Base-by-base conservation (phyloP, 345 rosid genomes). In the Citrus trifoliata region DNA sequence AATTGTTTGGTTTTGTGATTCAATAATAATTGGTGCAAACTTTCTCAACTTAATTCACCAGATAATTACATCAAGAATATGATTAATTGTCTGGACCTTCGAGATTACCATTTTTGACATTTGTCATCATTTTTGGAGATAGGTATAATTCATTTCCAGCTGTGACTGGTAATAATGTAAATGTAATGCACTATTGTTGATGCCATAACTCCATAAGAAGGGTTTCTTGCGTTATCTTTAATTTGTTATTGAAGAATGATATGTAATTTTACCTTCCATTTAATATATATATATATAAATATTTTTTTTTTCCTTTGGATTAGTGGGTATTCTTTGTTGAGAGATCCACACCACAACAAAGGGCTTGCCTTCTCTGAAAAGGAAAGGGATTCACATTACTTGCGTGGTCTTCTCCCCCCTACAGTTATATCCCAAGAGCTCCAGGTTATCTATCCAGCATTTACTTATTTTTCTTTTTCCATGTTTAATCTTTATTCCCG, bases 321-420 rank as follows among this genome's bases (percentile, higher is more conserved):
- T 70, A 95, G 99, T 78, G 99, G 98, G 4, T 95, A 93, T 86
- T 82, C 94, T n/a, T 84, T 95, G 91, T 84, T 95, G 86, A 90
- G 99, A 74, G 96, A 93, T 86, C 99, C 99, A 33, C 98, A 92
- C 81, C 96, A 93, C 86, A 93, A 95, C 85, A 95, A 95, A 79
- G 99, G 99, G 40, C 96, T 95, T 82, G 99, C 97, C 74, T 95
- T 95, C 85, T 84, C 76, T 67, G 88, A 87, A 66, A 89, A 88
- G 79, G 99, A 95, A 88, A 88, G 99, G 82, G 88, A 91, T 84
- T 90, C 98, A 48, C 97, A 93, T 83, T 95, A 93, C 84, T 86
- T 95, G 84, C 89, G 93, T 8, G 99, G 99, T 77, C 99, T 95
- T 80, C 97, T 93, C 2, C 99, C 99, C 16, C 98, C 99, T 3